These are phyloP conservation scores for Chenopodium suecicum DNA, from an alignment of 148 eudicot species.

Conservation along the genomic window DNA sequence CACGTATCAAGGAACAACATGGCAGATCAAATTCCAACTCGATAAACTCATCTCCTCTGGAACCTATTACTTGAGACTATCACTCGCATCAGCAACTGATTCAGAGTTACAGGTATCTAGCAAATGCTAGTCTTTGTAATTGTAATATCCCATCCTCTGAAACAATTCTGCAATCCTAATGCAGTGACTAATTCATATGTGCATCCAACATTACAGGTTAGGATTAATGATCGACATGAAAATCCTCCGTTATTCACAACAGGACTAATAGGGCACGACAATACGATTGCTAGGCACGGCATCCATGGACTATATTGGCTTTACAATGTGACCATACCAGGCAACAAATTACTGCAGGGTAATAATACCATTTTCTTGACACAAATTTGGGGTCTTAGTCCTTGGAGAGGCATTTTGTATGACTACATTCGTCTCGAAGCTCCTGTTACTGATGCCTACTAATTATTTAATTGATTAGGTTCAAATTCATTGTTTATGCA, in stretches of 20 bases:
- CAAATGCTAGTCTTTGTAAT: neutral
- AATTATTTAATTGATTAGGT: neutral
- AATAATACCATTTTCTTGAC: constrained; percentile 55
- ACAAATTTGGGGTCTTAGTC: constrained; percentile 40
- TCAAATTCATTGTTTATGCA: neutral
- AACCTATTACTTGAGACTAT: constrained; percentile 63
- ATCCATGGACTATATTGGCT: constrained; percentile 65
- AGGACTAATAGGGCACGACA: constrained; percentile 55
- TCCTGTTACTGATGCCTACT: constrained; percentile 20
- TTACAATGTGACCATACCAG: constrained; percentile 50
- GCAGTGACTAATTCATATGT: neutral
- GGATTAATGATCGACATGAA: constrained; percentile 41
- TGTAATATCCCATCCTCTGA: neutral
- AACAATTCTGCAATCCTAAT: neutral
- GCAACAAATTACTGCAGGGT: constrained; percentile 32
- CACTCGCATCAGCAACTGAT: constrained; percentile 69
- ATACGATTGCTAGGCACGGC: constrained; percentile 66
- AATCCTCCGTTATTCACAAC: constrained; percentile 41
- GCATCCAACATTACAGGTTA: constrained; percentile 33
- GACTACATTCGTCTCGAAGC: constrained; percentile 67
- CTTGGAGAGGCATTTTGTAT: constrained; percentile 55
- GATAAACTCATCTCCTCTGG: constrained; percentile 30
- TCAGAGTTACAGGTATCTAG: constrained; percentile 57
- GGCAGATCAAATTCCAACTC: constrained; percentile 79
- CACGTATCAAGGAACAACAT: constrained; percentile 63